Evolutionary conservation across 306 rosid genomes (phyloP).

Genomic region (Vigna trinervia): DNA sequence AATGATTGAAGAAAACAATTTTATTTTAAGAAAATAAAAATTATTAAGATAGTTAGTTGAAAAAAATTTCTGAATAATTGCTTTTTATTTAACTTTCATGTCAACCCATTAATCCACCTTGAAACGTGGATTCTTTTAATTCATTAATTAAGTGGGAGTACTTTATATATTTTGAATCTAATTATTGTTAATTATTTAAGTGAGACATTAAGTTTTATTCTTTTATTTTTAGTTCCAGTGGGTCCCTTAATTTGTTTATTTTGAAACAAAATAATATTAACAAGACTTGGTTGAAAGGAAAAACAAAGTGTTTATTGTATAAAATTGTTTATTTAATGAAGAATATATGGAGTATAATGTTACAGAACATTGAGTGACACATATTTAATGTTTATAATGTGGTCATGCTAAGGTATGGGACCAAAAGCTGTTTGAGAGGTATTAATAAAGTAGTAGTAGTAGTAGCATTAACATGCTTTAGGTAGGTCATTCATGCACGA

Average conservation of each 20-base stretch:
- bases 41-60: too few species aligned
- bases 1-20: too few species aligned
- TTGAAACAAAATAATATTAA: constrained; percentile 8
- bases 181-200: too few species aligned
- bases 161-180: too few species aligned
- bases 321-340: not conserved
- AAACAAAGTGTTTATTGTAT: not conserved
- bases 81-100: not conserved
- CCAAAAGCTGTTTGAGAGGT: constrained; percentile 1
- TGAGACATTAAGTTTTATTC: too few species aligned
- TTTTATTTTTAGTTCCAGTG: not conserved
- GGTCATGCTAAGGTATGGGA: constrained; percentile 38
- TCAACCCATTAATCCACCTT: not conserved
- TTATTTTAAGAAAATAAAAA: too few species aligned
- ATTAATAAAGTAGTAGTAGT: constrained; percentile 21
- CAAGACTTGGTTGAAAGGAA: constrained; percentile 8
- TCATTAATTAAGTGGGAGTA: too few species aligned
- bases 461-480: not conserved
- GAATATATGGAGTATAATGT: not conserved
- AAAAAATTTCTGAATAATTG: too few species aligned
- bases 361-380: not conserved
- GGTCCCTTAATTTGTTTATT: not conserved
- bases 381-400: constrained; percentile 38
- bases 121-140: not conserved
- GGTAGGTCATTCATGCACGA: constrained; percentile 22